Base-by-base conservation (phyloP, 1,284 basidiomycete species). In the Apiotrichum porosum region DNA sequence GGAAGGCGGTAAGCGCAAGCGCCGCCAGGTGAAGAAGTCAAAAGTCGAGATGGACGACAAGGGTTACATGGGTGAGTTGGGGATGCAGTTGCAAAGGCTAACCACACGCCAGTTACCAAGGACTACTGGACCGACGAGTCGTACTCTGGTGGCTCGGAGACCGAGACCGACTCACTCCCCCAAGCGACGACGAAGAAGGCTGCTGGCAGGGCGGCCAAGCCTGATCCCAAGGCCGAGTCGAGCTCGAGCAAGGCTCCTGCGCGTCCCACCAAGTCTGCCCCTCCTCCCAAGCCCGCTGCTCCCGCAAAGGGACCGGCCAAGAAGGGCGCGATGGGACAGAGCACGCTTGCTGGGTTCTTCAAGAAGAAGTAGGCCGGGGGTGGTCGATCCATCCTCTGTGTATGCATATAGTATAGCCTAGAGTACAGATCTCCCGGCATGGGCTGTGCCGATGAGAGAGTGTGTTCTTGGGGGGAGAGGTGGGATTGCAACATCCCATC, bases 1-100 rank as follows among this genome's bases (percentile, higher is more conserved):
- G 15, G 23, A 42, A 12, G 37, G 36, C 17, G 22, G 33, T 32
- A 49, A 48, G 32, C 44, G 49, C 23, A 43, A 38, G 42, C 37
- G 37, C 3, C 49, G 68, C n/a, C 64, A 57, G 33, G 64, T 71
- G 22, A 69, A 66, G 51, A 69, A 63, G 57, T 62, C 54, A 13
- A 60, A 52, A 45, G 56, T 47, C 43, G 63, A 61, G 45, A 57
- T 58, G 47, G 62, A 71, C 47, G 61, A 57, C 12, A 66, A 66
- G 49, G 69, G 69, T 1, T 69, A 70, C 48, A 65, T 65, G 60
- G 65, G 69, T 71, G 42, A 50, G 66, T 63, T 15, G 2, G 3
- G 15, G 17, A 13, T 24, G 22, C 15, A 9, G n/a, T n/a, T n/a
- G 18, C 10, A 3, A 10, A 6, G n/a, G 21, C 45, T 43, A 28